Conservation (phyloP, 139 green algal species). For the Picochlorum sp. region DNA sequence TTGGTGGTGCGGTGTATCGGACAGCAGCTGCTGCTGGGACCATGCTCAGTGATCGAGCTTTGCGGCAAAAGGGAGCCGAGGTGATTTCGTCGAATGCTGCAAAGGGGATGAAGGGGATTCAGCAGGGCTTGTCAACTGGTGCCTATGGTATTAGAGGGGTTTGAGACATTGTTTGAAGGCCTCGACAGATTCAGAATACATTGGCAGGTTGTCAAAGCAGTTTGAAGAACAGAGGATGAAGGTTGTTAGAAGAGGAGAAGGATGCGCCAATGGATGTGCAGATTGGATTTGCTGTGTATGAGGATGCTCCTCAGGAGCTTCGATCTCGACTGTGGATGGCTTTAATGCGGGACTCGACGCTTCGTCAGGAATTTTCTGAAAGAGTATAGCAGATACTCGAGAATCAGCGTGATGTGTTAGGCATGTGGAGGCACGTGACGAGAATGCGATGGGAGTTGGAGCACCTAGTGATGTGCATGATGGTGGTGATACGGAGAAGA, state of each 20-base stretch:
- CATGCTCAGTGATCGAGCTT: neutral
- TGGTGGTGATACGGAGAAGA: neutral
- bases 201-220: conserved; percentile 32
- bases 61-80: neutral
- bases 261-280: conserved; percentile 51
- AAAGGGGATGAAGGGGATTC: conserved; percentile 8
- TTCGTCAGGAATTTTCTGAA: neutral
- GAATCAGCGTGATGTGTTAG: neutral
- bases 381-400: neutral
- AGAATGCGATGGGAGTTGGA: neutral
- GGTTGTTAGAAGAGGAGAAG: conserved; percentile 32
- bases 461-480: neutral
- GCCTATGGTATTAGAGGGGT: conserved; percentile 15
- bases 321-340: conserved; percentile 70
- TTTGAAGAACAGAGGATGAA: conserved; percentile 39
- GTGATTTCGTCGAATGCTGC: neutral
- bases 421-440: neutral
- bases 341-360: conserved; percentile 35
- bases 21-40: conserved; percentile 4
- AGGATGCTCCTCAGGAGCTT: conserved; percentile 72
- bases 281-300: conserved; percentile 50
- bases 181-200: conserved; percentile 28
- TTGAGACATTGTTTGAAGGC: conserved; percentile 26
- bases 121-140: conserved; percentile 21
- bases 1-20: neutral